Evolutionary conservation across 495 filamentous ascomycete species (phyloP), one percentile per base, ranked within the genome.

Genomic region (Trichoderma gamsii): DNA sequence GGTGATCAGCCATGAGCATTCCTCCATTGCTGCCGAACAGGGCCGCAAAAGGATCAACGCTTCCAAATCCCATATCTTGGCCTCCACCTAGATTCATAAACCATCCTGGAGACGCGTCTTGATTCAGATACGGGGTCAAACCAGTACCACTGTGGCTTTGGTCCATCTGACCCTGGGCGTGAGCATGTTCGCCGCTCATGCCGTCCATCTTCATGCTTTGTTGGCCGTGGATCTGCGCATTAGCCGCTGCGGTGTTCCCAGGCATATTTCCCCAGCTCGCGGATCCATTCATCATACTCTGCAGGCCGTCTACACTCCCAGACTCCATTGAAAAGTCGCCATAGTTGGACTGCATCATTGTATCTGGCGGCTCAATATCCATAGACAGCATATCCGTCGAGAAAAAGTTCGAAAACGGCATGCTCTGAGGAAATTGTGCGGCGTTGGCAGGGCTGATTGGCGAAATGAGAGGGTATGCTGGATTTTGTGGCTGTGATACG

Each of bases 321-420:
- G 82, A 81, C 56, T 90, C 86, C 66, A 89, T 79, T 27, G 84
- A 86, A 71, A 92, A 93, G 0, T 89, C 90, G 68, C 88, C 88
- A 71, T 91, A 91, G 15, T 92, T 88, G 64, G 93, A 86, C 71
- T 92, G 90, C 65, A 85, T 64, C n/a, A 79, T 75, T 0, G 73
- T 73, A 63, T 75, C 74, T 25, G 75, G 76, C 46, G 84, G 78
- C 41, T 75, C 79, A 16, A 81, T 74, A 65, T 82, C 75, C 25
- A 82, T 70, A 23, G 75, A 73, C 56, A 83, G 77, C 2, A 81
- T 70, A 61, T 82, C 78, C 68, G 66, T 81, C 68, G 80, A 82
- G 79, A 78, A 85, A 64, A 84, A 74, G 68, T 79, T 52, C 67
- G 78, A 44, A 69, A 74, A 52, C 41, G 73, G 75, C 59, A 75